Conservation (phyloP, 768 basidiomycete species). For the Russula sp. region DNA sequence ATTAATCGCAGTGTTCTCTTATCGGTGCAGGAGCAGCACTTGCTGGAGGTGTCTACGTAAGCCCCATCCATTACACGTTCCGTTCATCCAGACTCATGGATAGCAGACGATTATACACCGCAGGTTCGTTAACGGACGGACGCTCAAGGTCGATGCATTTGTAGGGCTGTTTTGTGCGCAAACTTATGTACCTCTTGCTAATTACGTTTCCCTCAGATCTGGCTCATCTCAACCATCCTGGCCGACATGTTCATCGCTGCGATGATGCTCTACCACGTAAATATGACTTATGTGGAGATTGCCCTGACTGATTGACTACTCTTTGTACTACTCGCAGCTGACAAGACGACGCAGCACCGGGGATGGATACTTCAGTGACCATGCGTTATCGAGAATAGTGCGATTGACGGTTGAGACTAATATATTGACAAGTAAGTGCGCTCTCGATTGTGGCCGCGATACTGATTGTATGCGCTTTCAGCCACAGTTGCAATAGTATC, state of each 20-base stretch:
- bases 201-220: neutral
- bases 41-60: neutral
- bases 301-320: neutral
- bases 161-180: neutral
- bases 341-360: neutral
- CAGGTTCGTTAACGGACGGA: neutral
- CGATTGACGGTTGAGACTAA: conserved; percentile 10
- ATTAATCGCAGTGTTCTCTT: neutral
- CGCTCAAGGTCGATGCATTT: neutral
- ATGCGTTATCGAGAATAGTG: neutral
- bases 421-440: neutral
- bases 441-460: neutral
- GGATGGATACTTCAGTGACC: neutral
- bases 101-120: neutral
- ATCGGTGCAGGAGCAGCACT: neutral
- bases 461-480: neutral
- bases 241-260: neutral
- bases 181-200: neutral
- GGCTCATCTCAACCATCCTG: neutral
- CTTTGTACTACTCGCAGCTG: neutral
- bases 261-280: conserved; percentile 10
- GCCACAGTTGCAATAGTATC: neutral
- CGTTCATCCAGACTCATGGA: neutral
- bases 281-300: too few relatives aligned
- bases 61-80: neutral